Conservation (phyloP, 805 yeast genomes). For the Yarrowia yakushimensis region DNA sequence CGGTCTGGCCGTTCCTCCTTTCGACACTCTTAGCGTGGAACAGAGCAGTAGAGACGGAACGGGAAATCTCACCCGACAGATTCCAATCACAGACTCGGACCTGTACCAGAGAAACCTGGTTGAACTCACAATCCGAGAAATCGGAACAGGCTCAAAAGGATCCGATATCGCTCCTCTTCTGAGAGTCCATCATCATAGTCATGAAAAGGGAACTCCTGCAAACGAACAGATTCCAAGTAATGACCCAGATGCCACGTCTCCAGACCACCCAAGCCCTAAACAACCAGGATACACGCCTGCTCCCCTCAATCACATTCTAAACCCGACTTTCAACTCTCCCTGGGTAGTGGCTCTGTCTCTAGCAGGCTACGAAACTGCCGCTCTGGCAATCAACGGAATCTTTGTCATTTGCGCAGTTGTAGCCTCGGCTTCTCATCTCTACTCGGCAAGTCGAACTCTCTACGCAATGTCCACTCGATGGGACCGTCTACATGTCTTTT, state of each 20-base stretch:
- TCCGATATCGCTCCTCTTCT: background rate
- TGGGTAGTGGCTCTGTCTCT: slow-evolving; percentile 55
- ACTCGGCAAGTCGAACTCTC: slow-evolving; percentile 58
- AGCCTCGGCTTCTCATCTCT: slow-evolving; percentile 56
- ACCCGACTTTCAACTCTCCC: slow-evolving; percentile 34
- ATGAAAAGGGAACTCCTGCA: background rate
- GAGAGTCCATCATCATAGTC: background rate
- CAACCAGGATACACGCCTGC: slow-evolving; percentile 45
- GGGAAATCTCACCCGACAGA: background rate
- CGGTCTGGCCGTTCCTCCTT: slow-evolving; percentile 69
- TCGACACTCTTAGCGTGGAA: background rate
- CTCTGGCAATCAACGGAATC: slow-evolving; percentile 51
- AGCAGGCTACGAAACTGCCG: slow-evolving; percentile 50
- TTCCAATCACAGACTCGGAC: background rate
- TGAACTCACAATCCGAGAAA: background rate
- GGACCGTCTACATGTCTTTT: slow-evolving; percentile 59
- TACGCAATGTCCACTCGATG: slow-evolving; percentile 54
- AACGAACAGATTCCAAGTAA: background rate
- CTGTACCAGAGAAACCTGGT: background rate
- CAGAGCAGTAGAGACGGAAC: background rate
- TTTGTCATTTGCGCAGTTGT: slow-evolving; percentile 53
- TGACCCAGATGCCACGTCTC: too few relatives aligned
- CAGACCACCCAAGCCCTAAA: background rate
- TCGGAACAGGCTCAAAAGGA: background rate
- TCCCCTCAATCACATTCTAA: slow-evolving; percentile 30